phyloP scores from a whole-genome alignment of 257 asterid genomes.

The Verbena officinalis region DNA sequence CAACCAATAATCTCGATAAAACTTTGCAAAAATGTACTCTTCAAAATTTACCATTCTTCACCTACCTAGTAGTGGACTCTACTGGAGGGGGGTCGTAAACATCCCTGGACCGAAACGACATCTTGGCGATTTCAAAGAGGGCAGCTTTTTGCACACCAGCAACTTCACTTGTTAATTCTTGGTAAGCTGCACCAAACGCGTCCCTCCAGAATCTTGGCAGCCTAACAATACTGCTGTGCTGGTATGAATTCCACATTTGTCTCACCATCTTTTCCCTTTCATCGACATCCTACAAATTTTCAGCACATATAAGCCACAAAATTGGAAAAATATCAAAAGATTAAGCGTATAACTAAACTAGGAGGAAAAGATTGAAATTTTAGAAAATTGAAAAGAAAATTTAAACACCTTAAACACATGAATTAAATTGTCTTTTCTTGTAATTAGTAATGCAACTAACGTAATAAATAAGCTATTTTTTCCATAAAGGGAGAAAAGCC shows the following conservation, averaged over 20 bases:
- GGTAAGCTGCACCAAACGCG: conserved; percentile 94
- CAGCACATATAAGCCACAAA: conserved; percentile 37
- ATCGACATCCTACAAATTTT: conserved; percentile 67
- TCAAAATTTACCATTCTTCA: not conserved
- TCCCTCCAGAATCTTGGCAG: conserved; percentile 87
- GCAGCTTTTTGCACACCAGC: conserved; percentile 53
- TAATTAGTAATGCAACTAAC: no score
- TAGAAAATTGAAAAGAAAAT: no score
- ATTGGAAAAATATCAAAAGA: conserved; percentile 3
- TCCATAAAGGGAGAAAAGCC: not conserved
- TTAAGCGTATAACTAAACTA: not conserved
- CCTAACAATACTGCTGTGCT: conserved; percentile 55
- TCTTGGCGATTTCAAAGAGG: conserved; percentile 80
- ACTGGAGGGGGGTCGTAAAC: conserved; percentile 41
- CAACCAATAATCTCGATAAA: not conserved
- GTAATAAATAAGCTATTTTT: not conserved
- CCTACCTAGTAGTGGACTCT: conserved; percentile 42
- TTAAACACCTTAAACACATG: no score
- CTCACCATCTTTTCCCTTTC: conserved; percentile 83
- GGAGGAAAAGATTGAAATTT: no score
- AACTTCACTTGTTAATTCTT: conserved; percentile 73
- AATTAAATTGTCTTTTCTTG: no score
- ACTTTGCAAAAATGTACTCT: not conserved
- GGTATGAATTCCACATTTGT: conserved; percentile 92
- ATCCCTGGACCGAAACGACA: conserved; percentile 66